Evolutionary conservation across 257 asterid genomes (phyloP), one percentile per base, ranked within the genome.

Genomic region (Gardenia jasminoides): DNA sequence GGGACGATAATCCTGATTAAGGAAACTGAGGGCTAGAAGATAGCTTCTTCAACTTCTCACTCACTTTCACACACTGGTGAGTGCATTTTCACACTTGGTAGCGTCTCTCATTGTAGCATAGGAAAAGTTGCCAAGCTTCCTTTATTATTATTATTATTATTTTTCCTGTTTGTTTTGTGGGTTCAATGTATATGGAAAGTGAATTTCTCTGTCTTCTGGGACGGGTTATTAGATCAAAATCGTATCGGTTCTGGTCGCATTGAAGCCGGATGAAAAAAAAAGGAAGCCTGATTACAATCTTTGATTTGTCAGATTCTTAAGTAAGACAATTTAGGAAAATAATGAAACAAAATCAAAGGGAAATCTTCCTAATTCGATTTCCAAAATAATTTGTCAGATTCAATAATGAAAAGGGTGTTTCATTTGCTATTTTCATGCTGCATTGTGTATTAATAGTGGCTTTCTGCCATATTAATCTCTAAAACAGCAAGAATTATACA

Each of bases 191-290:
- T 71, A 47, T 74, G 84, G 79, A 48, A 66, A 79, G 74, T 77
- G 80, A 67, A 16, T 54, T 54, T 50, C 1, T 12, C 13, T 50
- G 16, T 80, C 82, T 77, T 82, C 74, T 79, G 74, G 81, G 85
- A 72, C 62, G 68, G 13, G 13, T 84, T 17, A 79, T 76, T 76
- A 72, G 66, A 81, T 78, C 67, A n/a, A 70, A 48, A 19, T 47
- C 62, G 59, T 4, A 31, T 36, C 69, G 52, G 52, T 52, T 78
- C 8, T 62, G 82, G 78, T n/a, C 41, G 39, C 12, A 2, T 19
- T 41, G 24, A 43, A 12, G 75, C 39, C 20, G 43, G 17, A 20
- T 75, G 66, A 58, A 43, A 43, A 59, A 28, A 9, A 67, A 76
- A 66, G 79, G 65, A 64, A 47, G 9, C 24, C 31, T 68, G 31